phyloP scores from a whole-genome alignment of 306 rosid species.

The Rosa rugosa region DNA sequence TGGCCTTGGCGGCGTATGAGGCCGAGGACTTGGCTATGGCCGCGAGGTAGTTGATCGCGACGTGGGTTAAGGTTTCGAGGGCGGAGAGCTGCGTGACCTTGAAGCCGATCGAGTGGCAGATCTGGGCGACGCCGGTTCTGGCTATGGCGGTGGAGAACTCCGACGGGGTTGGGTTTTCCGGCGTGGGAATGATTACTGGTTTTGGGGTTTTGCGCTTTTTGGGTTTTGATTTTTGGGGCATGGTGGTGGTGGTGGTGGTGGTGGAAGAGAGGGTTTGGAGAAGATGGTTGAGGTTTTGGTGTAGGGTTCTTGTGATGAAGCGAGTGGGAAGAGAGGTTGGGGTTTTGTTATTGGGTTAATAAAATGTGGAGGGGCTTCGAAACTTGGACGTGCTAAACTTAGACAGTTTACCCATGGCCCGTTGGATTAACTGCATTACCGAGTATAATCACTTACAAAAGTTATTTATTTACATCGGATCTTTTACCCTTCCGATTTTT shows the following conservation, averaged over 20 bases:
- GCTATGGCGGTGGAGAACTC: constrained; percentile 54
- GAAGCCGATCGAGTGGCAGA: constrained; percentile 60
- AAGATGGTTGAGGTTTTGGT: neutral
- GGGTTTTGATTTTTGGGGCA: constrained; percentile 25
- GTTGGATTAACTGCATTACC: neutral
- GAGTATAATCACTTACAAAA: no score
- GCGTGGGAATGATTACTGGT: neutral
- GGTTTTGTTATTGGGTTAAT: neutral
- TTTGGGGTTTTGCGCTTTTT: neutral
- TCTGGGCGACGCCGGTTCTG: constrained; percentile 64
- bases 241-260: constrained; percentile 22
- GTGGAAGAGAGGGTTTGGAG: neutral
- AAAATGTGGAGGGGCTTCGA: neutral
- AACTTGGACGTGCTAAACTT: neutral
- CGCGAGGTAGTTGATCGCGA: constrained; percentile 48
- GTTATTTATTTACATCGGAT: no score
- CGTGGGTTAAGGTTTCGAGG: constrained; percentile 53
- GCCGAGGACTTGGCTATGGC: constrained; percentile 46
- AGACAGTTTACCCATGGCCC: neutral
- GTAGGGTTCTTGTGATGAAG: neutral
- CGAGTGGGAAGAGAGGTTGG: neutral
- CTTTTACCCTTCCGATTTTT: no score
- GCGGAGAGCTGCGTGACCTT: constrained; percentile 39
- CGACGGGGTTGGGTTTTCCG: constrained; percentile 31
- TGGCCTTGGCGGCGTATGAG: constrained; percentile 45